Conservation (phyloP, 768 basidiomycete genomes). For the Pulveroboletus ravenelii region DNA sequence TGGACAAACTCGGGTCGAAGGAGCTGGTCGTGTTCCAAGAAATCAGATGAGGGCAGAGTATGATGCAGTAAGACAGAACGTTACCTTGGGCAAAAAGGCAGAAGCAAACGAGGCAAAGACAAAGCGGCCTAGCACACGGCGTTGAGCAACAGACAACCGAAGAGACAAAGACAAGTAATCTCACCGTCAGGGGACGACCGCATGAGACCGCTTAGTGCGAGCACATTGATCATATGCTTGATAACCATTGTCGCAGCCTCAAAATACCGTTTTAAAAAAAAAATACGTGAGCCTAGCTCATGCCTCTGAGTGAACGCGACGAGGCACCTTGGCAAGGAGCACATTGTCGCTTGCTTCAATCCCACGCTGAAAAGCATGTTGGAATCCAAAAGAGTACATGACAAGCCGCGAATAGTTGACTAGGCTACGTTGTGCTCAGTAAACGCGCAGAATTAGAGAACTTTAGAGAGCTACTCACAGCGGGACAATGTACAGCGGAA, state of each 20-base stretch:
- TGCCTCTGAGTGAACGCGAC: neutral
- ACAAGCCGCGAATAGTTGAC: constrained; percentile 76
- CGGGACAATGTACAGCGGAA: constrained; percentile 67
- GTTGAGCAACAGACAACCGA: neutral
- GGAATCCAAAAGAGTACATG: constrained; percentile 85
- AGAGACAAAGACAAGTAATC: constrained; percentile 2
- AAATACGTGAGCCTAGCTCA: neutral
- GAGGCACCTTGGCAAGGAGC: constrained; percentile 59
- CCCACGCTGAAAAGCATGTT: constrained; percentile 73
- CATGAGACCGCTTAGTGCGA: constrained; percentile 72
- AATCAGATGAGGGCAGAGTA: neutral
- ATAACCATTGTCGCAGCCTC: constrained; percentile 67
- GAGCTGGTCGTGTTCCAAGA: constrained; percentile 37
- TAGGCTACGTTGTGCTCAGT: constrained; percentile 41
- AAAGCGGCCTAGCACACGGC: constrained; percentile 52
- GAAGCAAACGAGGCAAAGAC: constrained; percentile 78
- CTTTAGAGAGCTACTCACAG: constrained; percentile 48
- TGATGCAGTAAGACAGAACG: constrained; percentile 1
- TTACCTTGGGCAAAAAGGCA: constrained; percentile 76
- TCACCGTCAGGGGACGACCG: constrained; percentile 74
- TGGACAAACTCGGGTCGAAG: constrained; percentile 70
- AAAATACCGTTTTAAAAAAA: constrained; percentile 42
- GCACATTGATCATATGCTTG: constrained; percentile 54
- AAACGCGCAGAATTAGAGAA: neutral
- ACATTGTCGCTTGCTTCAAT: constrained; percentile 57